Evolutionary conservation across 257 asterid species (phyloP), one percentile per base, ranked within the genome.

Genomic region (Echites panduratus): DNA sequence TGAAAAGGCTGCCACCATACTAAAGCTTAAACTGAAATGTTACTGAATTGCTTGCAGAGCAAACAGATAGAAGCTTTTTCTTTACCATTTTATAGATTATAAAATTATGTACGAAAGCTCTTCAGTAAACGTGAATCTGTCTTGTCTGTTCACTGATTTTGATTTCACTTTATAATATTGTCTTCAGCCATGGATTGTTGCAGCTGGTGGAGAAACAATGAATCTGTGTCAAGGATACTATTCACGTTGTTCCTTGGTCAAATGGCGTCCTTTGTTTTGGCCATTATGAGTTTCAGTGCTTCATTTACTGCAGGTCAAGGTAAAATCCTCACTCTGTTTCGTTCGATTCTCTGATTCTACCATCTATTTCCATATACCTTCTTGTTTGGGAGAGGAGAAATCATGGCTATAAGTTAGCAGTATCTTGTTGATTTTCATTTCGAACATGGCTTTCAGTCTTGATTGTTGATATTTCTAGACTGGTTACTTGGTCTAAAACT

Each of bases 201-300:
- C 59, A 71, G 8, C 38, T 17, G 73, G 47, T 73, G 74, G 81
- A 49, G 64, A 59, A 77, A 58, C 61, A 45, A 78, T 56, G 84
- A 70, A 45, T 80, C 71, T 14, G 1, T 76, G n/a, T 24, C 62
- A 48, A 77, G 66, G 83, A 73, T 74, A 22, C 50, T 85, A 80
- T 35, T 40, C 29, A 48, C 79, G 64, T 24, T 90, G 75, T 82
- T 84, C 38, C 78, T 90, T 10, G 96, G 96, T 5, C 95, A 90
- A 80, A 32, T 88, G 58, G 86, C 84, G 29, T 87, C 96, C 70
- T 76, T 88, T 16, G 67, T 73, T 38, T 57, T 86, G 77, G 80
- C 90, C 8, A 16, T 84, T 0, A 75, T 75, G 82, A 75, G 79
- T 67, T 88, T 88, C 69, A 43, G 85, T 9, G 32, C 94, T 77